Evolutionary conservation across 225 moss, liverwort and hornwort species (phyloP), one percentile per base, ranked within the genome.

Genomic region (Marchantia paleacea): DNA sequence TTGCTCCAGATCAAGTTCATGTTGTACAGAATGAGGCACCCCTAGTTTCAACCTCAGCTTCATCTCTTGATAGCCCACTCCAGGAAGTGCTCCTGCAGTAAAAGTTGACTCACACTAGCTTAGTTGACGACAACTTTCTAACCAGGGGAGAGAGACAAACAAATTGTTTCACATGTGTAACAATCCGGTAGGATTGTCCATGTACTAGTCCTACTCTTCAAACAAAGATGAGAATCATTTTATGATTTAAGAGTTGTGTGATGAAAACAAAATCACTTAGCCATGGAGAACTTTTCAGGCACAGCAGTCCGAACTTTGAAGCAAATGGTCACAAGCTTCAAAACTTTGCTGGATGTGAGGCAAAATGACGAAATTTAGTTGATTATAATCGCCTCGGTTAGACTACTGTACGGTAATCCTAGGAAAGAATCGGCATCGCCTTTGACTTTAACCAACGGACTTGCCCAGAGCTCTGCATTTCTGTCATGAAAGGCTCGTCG

Each of bases 1-100:
- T 92, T 88, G 89, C 52, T 89, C 86, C 72, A 99, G 75, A 79
- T 95, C 92, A 88, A 99, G 84, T 81, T 90, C 85, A 73, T 91
- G 83, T 62, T 94, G 94, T 39, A 90, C 85, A n/a, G 91, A 82
- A 30, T 82, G 81, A 48, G 99, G 95, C 72, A 99, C 90, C 47
- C 99, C 95, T 19, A 95, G 88, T 83, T 92, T 94, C 79, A 95
- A 86, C 81, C 83, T 91, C 82, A 99, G 81, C 75, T 94, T 99
- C 99, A 99, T 99, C 83, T 95, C 87, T 65, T 92, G 86, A 79
- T 91, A 90, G 75, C 84, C 91, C 61, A 99, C 90, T 52, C 95
- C 94, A 73, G 94, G 99, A 75, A 99, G 87, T 39, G 95, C 99
- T 75, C 99, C 99, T 99, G 89, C 64, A 26, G 70, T 18, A 4